Evolutionary conservation across 164 flowering plant genomes (phyloP), one percentile per base, ranked within the genome.

Genomic region (Piper betle): DNA sequence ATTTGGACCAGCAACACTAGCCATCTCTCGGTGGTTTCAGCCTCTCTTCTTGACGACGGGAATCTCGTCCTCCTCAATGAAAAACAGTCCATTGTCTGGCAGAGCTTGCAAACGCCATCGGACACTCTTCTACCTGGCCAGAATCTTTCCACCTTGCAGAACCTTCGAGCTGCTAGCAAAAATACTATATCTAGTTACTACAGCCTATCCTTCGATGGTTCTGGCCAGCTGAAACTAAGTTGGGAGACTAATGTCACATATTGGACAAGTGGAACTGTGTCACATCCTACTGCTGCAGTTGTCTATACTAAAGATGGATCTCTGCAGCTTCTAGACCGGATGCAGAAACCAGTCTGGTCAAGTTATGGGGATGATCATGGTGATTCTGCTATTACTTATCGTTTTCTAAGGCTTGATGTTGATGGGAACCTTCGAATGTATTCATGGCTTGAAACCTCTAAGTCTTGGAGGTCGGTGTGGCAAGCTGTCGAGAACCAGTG

Each of bases 111-210:
- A 60, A 73, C 68, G 61, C 95, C 88, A 6, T 69, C 79, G 0
- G 80, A 87, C 66, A 80, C 83, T 1, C 84, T 87, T 60, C 80
- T 87, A n/a, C 91, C 95, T 0, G 87, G 82, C 9, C 95, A 87
- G 75, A 77, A 48, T 20, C 58, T 87, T 4, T 61, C 77, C 40
- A 62, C 66, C 39, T 16, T 8, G 11, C 69, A 72, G 37, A 70
- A 62, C 4, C 84, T 87, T 37, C 75, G 83, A 70, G 84, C 91
- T 57, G 73, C 81, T 0, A 79, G 77, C 62, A 67, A 56, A 50
- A 75, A 75, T 58, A 66, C 80, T 4, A 59, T 79, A 4, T 79
- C 95, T 0, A 84, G 91, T 66, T 81, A 76, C 67, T 87, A 83
- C 62, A 82, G 69, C 59, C 81, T 85, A 37, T 54, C 59, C 52